Evolutionary conservation across 305 asterid species (phyloP).

Genomic region (Rubia peregrina): DNA sequence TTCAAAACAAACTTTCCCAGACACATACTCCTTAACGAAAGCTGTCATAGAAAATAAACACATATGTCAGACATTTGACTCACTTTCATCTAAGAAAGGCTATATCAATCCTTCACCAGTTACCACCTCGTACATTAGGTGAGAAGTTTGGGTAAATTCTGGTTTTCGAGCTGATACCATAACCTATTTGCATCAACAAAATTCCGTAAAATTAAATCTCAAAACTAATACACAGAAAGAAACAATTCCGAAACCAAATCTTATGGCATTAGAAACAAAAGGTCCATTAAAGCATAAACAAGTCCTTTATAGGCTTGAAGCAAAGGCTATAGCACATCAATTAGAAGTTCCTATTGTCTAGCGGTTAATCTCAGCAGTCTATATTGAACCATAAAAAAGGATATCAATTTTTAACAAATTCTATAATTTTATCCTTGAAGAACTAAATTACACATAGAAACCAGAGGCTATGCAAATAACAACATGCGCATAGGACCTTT

Average conservation of each 20-base stretch:
- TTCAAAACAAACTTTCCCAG: slow-evolving; percentile 20
- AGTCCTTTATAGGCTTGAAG: background rate
- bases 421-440: background rate
- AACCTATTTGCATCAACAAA: slow-evolving; percentile 37
- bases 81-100: background rate
- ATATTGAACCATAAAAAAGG: background rate
- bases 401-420: background rate
- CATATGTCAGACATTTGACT: background rate
- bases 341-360: background rate
- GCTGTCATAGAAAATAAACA: slow-evolving; percentile 11
- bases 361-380: background rate
- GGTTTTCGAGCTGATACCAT: slow-evolving; percentile 93
- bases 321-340: slow-evolving; percentile 3
- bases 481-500: slow-evolving; percentile 44
- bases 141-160: slow-evolving; percentile 82
- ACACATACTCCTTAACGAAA: slow-evolving; percentile 6
- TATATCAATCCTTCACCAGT: slow-evolving; percentile 74
- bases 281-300: background rate
- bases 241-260: background rate
- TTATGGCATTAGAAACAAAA: background rate
- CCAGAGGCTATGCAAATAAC: background rate
- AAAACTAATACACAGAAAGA: background rate
- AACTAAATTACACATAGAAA: background rate
- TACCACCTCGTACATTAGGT: slow-evolving; percentile 90
- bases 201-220: background rate